Percentiles rank a stretch among this genome's conserved stretches.
Conservation (phyloP, 352 stramenopile species). For the Plasmopara viticola region DNA sequence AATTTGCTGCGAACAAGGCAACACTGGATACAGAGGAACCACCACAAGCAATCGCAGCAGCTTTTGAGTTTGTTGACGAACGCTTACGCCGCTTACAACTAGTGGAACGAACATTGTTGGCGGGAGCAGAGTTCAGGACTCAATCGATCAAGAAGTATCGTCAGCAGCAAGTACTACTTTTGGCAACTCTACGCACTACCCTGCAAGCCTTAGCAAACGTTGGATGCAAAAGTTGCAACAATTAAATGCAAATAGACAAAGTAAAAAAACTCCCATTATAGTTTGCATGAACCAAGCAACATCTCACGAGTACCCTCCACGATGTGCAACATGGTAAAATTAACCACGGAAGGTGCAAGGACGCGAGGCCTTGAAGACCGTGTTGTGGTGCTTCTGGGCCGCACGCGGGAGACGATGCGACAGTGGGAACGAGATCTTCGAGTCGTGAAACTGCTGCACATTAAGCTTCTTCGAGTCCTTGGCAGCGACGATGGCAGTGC, state of each 20-base stretch:
- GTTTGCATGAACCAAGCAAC: not conserved
- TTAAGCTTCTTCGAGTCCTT: conserved; percentile 96
- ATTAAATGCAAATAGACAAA: not conserved
- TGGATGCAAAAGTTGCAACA: not conserved
- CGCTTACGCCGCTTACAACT: conserved; percentile 5
- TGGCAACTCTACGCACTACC: conserved; percentile 5
- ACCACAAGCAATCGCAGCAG: conserved; percentile 8
- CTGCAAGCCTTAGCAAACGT: not conserved
- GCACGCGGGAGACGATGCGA: conserved; percentile 92
- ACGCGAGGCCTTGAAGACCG: conserved; percentile 94
- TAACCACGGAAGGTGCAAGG: conserved; percentile 98
- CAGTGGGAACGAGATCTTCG: conserved; percentile 97
- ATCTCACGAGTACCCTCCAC: not conserved
- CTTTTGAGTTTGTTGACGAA: conserved; percentile 6
- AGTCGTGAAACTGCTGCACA: conserved; percentile 96
- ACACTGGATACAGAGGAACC: not conserved
- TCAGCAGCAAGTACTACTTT: conserved; percentile 18
- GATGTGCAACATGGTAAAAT: conserved; percentile 15
- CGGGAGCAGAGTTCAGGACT: not conserved
- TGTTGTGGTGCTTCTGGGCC: conserved; percentile 93
- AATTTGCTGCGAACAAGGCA: conserved; percentile 1
- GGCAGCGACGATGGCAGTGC: conserved; percentile 92
- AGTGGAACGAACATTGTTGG: not conserved
- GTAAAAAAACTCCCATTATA: not conserved
- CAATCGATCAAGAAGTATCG: conserved; percentile 19